These are phyloP conservation scores for Bertia moriformis DNA, from an alignment of 2,329 filamentous ascomycete species.

Conservation along the genomic window DNA sequence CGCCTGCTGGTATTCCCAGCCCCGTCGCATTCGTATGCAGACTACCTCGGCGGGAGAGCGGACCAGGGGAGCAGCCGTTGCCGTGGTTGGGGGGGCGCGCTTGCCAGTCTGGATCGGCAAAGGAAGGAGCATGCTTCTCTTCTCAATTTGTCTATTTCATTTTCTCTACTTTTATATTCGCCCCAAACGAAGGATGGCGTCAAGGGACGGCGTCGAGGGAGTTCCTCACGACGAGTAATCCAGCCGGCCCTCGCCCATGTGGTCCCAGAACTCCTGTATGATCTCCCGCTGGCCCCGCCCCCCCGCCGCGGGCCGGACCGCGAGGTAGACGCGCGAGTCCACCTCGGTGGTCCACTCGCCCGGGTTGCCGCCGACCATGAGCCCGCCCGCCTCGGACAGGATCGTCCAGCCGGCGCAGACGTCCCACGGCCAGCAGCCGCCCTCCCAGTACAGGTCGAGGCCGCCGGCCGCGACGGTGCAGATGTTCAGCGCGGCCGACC, in stretches of 20 bases:
- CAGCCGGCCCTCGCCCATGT: constrained; percentile 38
- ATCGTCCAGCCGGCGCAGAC: constrained; percentile 73
- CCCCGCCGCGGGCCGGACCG: constrained; percentile 40
- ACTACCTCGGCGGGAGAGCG: too few species aligned
- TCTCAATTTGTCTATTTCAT: too few species aligned
- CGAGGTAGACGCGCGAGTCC: constrained; percentile 46
- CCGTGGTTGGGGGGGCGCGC: too few species aligned
- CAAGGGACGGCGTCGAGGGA: too few species aligned
- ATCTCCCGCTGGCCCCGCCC: constrained; percentile 49
- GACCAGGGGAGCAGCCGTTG: too few species aligned
- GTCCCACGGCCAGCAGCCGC: constrained; percentile 75
- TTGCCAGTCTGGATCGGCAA: too few species aligned
- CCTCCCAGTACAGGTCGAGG: constrained; percentile 68
- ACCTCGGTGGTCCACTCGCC: constrained; percentile 53
- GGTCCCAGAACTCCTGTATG: constrained; percentile 48
- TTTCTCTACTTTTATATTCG: too few species aligned
- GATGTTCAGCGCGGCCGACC: constrained; percentile 62
- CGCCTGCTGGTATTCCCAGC: too few species aligned
- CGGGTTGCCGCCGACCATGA: constrained; percentile 59
- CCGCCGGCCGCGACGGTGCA: constrained; percentile 58
- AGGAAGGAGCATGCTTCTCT: too few species aligned
- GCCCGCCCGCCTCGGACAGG: constrained; percentile 58
- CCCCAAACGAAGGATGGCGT: too few species aligned
- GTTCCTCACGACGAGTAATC: constrained; percentile 22
- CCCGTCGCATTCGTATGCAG: too few species aligned